These are phyloP conservation scores for Isatis tinctoria DNA, from an alignment of 345 rosid genomes.

Conservation along the genomic window DNA sequence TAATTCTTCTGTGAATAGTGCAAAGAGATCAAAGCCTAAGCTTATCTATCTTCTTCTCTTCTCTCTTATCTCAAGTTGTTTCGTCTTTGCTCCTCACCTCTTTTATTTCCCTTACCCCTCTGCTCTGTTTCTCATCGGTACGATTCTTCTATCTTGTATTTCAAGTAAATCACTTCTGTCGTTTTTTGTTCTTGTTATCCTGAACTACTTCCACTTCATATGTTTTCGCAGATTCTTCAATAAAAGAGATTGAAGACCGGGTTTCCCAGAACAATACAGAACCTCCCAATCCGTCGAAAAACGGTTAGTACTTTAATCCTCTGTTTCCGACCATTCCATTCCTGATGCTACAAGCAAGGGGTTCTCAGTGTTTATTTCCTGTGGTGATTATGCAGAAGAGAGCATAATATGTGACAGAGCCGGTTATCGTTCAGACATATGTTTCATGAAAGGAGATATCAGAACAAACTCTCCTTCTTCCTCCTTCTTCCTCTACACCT, in stretches of 20 bases:
- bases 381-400: constrained; percentile 18
- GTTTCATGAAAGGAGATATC: constrained; percentile 76
- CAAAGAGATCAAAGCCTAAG: constrained; percentile 29
- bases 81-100: constrained; percentile 31
- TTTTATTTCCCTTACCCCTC: constrained; percentile 18
- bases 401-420: constrained; percentile 61
- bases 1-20: background rate
- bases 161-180: constrained; percentile 2
- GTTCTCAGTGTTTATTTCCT: background rate
- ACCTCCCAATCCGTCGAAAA: constrained; percentile 5
- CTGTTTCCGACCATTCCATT: constrained; percentile 1
- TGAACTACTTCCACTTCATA: background rate
- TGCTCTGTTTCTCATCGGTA: constrained; percentile 29
- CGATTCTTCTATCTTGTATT: constrained; percentile 6
- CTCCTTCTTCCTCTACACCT: constrained; percentile 52
- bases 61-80: constrained; percentile 29
- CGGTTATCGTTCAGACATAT: constrained; percentile 60
- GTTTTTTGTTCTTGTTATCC: background rate
- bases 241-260: constrained; percentile 11
- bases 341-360: background rate
- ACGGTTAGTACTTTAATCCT: constrained; percentile 14
- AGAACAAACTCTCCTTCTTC: constrained; percentile 63
- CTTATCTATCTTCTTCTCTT: constrained; percentile 31
- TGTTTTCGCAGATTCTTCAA: constrained; percentile 18
- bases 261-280: constrained; percentile 1